These are phyloP conservation scores for Gossypium anomalum DNA, from an alignment of 345 rosid species.

Conservation along the genomic window DNA sequence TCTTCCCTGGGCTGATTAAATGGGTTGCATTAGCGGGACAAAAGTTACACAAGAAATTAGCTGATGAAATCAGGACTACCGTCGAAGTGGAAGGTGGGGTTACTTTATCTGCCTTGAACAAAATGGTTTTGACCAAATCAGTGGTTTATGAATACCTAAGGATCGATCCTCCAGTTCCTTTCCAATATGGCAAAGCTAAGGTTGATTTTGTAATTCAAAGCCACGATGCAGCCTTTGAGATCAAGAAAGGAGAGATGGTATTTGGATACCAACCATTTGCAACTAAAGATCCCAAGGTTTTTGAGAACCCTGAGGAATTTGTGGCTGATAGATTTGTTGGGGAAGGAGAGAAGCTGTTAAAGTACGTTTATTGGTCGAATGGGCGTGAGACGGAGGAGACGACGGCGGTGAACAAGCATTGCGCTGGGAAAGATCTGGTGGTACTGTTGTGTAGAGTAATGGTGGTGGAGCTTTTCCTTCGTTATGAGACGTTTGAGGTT, in stretches of 20 bases:
- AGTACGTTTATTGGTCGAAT: conserved; percentile 52
- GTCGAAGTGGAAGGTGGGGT: conserved; percentile 25
- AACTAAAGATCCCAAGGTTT: conserved; percentile 37
- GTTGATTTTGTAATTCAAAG: conserved; percentile 33
- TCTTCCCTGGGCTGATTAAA: conserved; percentile 20
- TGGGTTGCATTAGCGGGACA: not conserved
- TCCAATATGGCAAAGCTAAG: conserved; percentile 42
- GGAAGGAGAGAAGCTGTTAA: conserved; percentile 34
- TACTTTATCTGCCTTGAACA: conserved; percentile 29
- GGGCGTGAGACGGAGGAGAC: conserved; percentile 33
- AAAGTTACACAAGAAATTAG: conserved; percentile 28
- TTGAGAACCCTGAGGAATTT: conserved; percentile 35
- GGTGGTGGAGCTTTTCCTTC: not conserved
- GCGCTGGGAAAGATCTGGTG: not conserved
- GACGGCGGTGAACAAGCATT: not conserved
- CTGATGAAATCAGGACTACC: conserved; percentile 35
- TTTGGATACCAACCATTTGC: conserved; percentile 48
- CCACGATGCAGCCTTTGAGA: conserved; percentile 12
- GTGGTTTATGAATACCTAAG: conserved; percentile 38
- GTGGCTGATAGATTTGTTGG: conserved; percentile 41
- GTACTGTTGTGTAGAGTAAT: not conserved
- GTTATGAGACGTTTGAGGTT: not conserved
- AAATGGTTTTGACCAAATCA: conserved; percentile 22
- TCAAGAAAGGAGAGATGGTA: conserved; percentile 47
- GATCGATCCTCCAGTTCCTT: conserved; percentile 43